Conservation (phyloP, 768 basidiomycete species). For the Scleroderma citrinum region DNA sequence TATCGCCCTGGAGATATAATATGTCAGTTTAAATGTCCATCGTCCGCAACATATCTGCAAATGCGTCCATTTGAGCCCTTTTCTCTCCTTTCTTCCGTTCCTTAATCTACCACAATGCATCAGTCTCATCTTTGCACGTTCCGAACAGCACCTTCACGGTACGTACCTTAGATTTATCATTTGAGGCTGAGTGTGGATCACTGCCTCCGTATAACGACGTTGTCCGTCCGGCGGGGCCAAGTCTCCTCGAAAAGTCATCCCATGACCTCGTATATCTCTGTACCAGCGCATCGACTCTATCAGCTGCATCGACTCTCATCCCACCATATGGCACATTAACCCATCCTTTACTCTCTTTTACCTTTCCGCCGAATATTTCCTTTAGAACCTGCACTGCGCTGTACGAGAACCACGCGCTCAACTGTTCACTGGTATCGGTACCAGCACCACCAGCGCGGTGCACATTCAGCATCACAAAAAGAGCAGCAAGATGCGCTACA, state of each 20-base stretch:
- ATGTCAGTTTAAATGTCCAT: neutral
- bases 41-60: constrained; percentile 11
- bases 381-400: constrained; percentile 7
- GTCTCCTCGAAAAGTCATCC: constrained; percentile 7
- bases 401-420: constrained; percentile 11
- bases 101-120: neutral
- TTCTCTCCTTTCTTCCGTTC: constrained; percentile 3
- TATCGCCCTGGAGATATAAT: too few relatives aligned
- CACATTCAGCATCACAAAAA: constrained; percentile 1
- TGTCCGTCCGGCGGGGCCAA: too few relatives aligned
- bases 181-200: too few relatives aligned
- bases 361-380: constrained; percentile 8
- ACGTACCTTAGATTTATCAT: too few relatives aligned
- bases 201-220: too few relatives aligned
- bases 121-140: too few relatives aligned
- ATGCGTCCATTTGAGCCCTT: constrained; percentile 1
- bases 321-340: constrained; percentile 8
- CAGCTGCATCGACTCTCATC: constrained; percentile 6
- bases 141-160: too few relatives aligned
- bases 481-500: constrained; percentile 6
- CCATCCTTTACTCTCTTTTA: constrained; percentile 8
- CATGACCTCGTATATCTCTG: constrained; percentile 7
- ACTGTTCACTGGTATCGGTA: neutral
- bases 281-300: constrained; percentile 4
- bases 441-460: neutral